phyloP scores from a whole-genome alignment of 176 grass and related monocot genomes.

The Themeda triandra region DNA sequence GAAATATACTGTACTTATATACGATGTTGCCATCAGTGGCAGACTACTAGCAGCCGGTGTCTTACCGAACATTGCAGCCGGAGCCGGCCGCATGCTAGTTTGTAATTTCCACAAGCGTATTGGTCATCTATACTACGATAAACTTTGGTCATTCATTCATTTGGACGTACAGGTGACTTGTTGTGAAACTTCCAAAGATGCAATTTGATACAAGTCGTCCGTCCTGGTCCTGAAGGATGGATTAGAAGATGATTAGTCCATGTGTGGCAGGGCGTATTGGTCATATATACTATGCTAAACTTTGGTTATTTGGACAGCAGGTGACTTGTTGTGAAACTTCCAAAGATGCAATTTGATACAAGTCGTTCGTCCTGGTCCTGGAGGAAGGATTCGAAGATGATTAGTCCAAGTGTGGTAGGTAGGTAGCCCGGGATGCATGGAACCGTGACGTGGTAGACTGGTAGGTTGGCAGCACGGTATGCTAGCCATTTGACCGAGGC shows the following conservation, averaged over 20 bases:
- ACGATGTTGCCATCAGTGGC: background rate
- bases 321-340: background rate
- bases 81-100: background rate
- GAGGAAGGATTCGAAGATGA: background rate
- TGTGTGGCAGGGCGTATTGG: background rate
- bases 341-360: background rate
- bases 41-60: background rate
- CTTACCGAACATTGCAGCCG: background rate
- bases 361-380: background rate
- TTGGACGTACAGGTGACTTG: background rate
- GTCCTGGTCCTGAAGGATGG: background rate
- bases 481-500: background rate
- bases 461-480: background rate
- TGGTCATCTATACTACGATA: background rate
- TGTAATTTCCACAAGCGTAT: background rate
- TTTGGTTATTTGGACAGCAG: background rate
- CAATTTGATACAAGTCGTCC: background rate
- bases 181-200: constrained; percentile 1
- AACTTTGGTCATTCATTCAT: background rate
- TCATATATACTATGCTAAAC: background rate
- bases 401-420: background rate
- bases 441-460: background rate
- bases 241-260: background rate
- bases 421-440: background rate
- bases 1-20: background rate